phyloP scores from a whole-genome alignment of 176 grass and related monocot species.

The Lolium rigidum region DNA sequence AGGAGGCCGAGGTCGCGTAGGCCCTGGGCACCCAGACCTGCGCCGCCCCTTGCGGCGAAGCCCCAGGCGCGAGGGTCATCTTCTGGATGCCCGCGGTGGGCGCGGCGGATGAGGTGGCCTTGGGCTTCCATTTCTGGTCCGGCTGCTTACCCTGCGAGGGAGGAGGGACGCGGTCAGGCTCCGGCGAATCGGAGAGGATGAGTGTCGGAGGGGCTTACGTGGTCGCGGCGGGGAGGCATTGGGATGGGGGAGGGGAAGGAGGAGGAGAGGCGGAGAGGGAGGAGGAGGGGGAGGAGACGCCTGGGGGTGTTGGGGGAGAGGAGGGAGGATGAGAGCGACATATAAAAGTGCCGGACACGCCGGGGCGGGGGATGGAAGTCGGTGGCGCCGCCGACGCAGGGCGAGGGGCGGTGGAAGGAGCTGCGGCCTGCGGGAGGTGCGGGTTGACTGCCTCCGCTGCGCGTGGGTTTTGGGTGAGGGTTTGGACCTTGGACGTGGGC shows the following conservation, averaged over 20 bases:
- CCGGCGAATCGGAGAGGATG: neutral
- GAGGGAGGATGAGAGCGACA: slow-evolving; percentile 21
- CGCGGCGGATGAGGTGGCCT: slow-evolving; percentile 21
- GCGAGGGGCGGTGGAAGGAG: neutral
- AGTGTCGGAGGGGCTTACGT: slow-evolving; percentile 22
- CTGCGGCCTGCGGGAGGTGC: neutral
- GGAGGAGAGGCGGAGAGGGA: slow-evolving; percentile 41
- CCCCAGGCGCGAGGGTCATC: slow-evolving; percentile 42
- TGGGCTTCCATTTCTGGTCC: slow-evolving; percentile 52
- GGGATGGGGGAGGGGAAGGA: neutral
- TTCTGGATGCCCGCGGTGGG: slow-evolving; percentile 28
- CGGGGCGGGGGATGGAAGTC: slow-evolving; percentile 5
- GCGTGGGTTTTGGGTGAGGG: neutral
- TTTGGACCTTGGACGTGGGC: neutral
- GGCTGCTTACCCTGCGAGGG: slow-evolving; percentile 39
- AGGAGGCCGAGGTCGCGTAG: slow-evolving; percentile 37
- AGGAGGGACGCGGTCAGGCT: neutral
- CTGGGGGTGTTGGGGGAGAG: slow-evolving; percentile 36
- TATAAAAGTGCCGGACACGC: neutral
- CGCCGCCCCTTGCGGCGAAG: neutral
- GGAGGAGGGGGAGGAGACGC: slow-evolving; percentile 46
- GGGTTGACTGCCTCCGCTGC: neutral
- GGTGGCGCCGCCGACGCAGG: slow-evolving; percentile 6
- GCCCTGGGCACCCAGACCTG: slow-evolving; percentile 63
- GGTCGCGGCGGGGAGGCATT: slow-evolving; percentile 40